Base-by-base conservation (phyloP, 73 alveolate genomes). In the Effrenium voratum region DNA sequence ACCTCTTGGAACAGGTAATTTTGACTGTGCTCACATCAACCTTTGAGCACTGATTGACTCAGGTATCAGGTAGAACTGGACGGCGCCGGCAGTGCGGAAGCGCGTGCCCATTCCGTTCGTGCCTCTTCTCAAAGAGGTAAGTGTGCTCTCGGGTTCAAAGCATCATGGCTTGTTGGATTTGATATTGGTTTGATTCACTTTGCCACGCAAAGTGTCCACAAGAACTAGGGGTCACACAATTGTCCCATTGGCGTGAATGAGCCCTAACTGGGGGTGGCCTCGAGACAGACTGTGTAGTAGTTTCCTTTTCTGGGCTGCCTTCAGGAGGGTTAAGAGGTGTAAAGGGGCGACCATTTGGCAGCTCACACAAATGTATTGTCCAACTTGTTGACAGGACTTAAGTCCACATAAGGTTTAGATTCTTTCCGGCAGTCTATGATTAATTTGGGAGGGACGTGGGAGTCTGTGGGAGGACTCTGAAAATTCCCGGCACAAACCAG, bases 1-100 rank as follows among this genome's bases (percentile, higher is more conserved):
- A n/a, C n/a, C n/a, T n/a, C n/a, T n/a, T n/a, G n/a, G n/a, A n/a
- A n/a, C n/a, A n/a, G n/a, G n/a, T n/a, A n/a, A n/a, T n/a, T n/a
- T n/a, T n/a, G n/a, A n/a, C n/a, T n/a, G n/a, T n/a, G n/a, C n/a
- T n/a, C n/a, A n/a, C n/a, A n/a, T n/a, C n/a, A n/a, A n/a, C n/a
- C n/a, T n/a, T n/a, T n/a, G n/a, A n/a, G n/a, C n/a, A n/a, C n/a
- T n/a, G n/a, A n/a, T n/a, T n/a, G n/a, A n/a, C n/a, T n/a, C n/a
- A 90, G 97, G 97, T 90, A 90, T 79, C 97, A 90, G 43, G 87
- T 68, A 75, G 97, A 90, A 44, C 75, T 90, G 73, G 97, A 90
- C 32, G 97, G 97, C 52, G 68, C 57, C 97, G 6, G 44, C 55
- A 70, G 76, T 41, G 52, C 86, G 5, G 97, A 73, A 34, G 97